Evolutionary conservation across 2,329 filamentous ascomycete species (phyloP), one percentile per base, ranked within the genome.

Genomic region (Zasmidium citrigriseum): DNA sequence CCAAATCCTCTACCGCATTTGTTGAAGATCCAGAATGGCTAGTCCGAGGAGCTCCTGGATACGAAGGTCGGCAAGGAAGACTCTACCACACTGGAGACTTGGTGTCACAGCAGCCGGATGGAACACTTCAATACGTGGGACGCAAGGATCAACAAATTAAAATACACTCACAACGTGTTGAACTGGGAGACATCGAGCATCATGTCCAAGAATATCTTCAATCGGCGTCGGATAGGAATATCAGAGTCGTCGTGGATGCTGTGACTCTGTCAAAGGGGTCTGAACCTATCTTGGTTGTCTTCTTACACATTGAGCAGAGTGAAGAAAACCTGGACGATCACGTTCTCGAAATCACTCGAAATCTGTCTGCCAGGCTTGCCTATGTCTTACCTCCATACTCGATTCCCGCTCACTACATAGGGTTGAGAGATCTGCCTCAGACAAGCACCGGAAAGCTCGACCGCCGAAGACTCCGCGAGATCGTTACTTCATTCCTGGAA

Each of bases 121-220:
- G 82, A 1, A 70, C 69, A 20, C 78, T 87, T 34, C 72, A 79
- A 12, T 87, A 84, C 59, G 76, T 87, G 44, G 85, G 86, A 14
- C 79, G 90, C 21, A 79, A 86, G 22, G 91, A 93, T 65, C 87
- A 88, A 57, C 89, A 93, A 72, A 80, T 93, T 52, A 95, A 93
- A 70, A 79, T 96, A 12, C 83, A 89, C 29, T 90, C 91, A 0
- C 88, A 92, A 64, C 79, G 89, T 46, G 86, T 96, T 24, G 90
- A 95, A 68, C 81, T 91, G 12, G 82, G 83, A 1, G 91, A 93
- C 67, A 87, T 96, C 49, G 88, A 86, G 58, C 82, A 82, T 11
- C 77, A 82, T 20, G 73, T 91, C 14, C 48, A 25, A 1, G 14
- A 50, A 66, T 11, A 41, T 16, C 34, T 41, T n/a, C 12, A 41